phyloP scores from a whole-genome alignment of 163 green algal species.

The Picocystis sp. region DNA sequence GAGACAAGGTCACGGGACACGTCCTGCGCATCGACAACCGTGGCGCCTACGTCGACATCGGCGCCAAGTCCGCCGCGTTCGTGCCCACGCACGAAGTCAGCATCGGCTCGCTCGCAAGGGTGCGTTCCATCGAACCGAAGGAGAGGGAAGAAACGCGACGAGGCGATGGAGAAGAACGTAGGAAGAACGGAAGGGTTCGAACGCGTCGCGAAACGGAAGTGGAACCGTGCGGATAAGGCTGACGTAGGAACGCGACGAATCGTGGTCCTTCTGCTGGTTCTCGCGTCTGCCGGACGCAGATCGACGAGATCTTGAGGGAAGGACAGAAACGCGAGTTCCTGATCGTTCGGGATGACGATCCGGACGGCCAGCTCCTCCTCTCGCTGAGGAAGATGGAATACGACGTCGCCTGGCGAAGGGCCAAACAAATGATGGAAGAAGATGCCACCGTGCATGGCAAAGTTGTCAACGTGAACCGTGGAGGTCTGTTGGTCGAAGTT shows the following conservation, averaged over 20 bases:
- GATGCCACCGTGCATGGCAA: slow-evolving; percentile 48
- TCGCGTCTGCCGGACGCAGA: slow-evolving; percentile 1
- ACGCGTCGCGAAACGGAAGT: too few species aligned
- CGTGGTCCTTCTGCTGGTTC: neutral
- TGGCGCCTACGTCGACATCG: slow-evolving; percentile 83
- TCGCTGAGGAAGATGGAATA: slow-evolving; percentile 59
- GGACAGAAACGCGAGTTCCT: slow-evolving; percentile 61
- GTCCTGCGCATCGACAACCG: slow-evolving; percentile 66
- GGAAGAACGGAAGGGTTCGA: too few species aligned
- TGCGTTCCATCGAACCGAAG: slow-evolving; percentile 10
- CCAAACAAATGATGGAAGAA: slow-evolving; percentile 62
- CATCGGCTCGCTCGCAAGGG: slow-evolving; percentile 47
- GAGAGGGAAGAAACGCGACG: neutral
- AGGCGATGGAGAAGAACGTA: too few species aligned
- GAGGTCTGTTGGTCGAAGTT: slow-evolving; percentile 67
- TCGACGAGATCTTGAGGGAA: slow-evolving; percentile 8
- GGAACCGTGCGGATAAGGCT: neutral
- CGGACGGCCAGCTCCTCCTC: slow-evolving; percentile 49
- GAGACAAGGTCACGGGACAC: slow-evolving; percentile 36
- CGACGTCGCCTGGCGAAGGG: slow-evolving; percentile 44
- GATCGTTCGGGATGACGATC: slow-evolving; percentile 56
- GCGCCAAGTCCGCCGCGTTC: slow-evolving; percentile 71
- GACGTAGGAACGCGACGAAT: neutral
- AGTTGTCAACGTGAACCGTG: slow-evolving; percentile 43
- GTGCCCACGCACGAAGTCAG: slow-evolving; percentile 57